Base-by-base conservation (phyloP, 2,329 filamentous ascomycete genomes). In the Aspergillus transmontanensis region DNA sequence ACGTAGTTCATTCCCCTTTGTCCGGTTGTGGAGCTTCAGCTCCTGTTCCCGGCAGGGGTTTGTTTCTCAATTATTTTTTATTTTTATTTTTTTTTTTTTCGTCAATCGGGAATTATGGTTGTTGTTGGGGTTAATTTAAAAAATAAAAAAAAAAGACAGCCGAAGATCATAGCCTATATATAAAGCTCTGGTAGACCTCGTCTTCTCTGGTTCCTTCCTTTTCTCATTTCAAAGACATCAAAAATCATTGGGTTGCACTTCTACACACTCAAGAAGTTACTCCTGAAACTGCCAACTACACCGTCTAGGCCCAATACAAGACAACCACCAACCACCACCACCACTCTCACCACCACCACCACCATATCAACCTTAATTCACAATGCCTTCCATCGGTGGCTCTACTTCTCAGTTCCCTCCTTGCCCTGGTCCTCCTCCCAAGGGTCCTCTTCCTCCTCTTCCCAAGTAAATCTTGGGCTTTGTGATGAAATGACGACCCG, bases 391-490 rank as follows among this genome's bases (percentile, higher is more conserved):
- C 63, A 62, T 76, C 70, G 73, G 66, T 64, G 66, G 72, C 57
- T 64, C 71, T 60, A 62, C 68, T 51, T 74, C 75, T 71, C 74
- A 76, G 58, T 77, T 78, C 66, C 76, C 76, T 73, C 76, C 76
- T 59, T 78, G 76, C 71, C 76, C 76, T 6, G 76, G 76, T 45
- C 76, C 76, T 68, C 76, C 76, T 59, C 76, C 76, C 58, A 76
- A 76, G 74, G 76, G 76, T 58, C 76, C 76, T 72, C 71, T 78
- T 32, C 76, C 76, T 69, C 76, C 76, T 60, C 70, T 78, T 64
- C 76, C 76, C 41, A 78, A 78, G 71, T 78, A 77, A 74, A 69
- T 55, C 45, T 48, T 62, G 57, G 61, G 57, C 61, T 64, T 58
- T 64, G 65, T 68, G 69, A 76, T 70, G 74, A 76, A 70, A 63